Evolutionary conservation across 192 early-diverging fungal genomes (phyloP), one percentile per base, ranked within the genome.

Genomic region (Coemansia sp.): DNA sequence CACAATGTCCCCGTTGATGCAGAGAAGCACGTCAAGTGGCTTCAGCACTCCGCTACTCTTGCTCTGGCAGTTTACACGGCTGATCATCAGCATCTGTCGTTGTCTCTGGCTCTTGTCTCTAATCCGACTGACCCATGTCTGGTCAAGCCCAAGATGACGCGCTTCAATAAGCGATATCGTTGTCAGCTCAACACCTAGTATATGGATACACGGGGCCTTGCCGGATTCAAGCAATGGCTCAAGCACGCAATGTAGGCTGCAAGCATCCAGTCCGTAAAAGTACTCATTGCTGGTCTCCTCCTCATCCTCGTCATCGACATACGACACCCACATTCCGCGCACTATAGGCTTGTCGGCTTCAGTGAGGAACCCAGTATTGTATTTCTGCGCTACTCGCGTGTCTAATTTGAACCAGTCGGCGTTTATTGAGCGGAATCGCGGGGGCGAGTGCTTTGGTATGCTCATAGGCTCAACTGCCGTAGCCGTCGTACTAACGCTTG

Each of bases 21-120:
- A 82, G 40, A 91, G 48, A 16, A 91, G 75, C 43, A 91, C 75
- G 62, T 91, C 90, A 6, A 85, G 86, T 0, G 87, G 87, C 61
- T 85, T 78, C 21, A 91, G 69, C 51, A 87, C 73, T 69, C 36
- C 87, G 76, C 15, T 41, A 54, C 61, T 22, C 5, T 42, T 46
- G 46, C 62, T 63, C 11, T 49, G 40, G 62, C 62, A 63, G 43
- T 39, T 48, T 22, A 63, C 46, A 8, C 62, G 43, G 62, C 18
- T 63, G 48, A 63, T 63, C 73, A 90, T 88, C 36, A 92, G 51
- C 41, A 84, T 54, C 8, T 81, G 80, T 62, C 87, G 86, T 5
- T 63, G 62, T 12, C 32, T 37, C 8, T 46, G 37, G 47, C 62
- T 39, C 6, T 37, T 32, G 63, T 83, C 82, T 66, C 89, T 88